Conservation (phyloP, 2,329 filamentous ascomycete species). For the Aspergillus aculeatinus region DNA sequence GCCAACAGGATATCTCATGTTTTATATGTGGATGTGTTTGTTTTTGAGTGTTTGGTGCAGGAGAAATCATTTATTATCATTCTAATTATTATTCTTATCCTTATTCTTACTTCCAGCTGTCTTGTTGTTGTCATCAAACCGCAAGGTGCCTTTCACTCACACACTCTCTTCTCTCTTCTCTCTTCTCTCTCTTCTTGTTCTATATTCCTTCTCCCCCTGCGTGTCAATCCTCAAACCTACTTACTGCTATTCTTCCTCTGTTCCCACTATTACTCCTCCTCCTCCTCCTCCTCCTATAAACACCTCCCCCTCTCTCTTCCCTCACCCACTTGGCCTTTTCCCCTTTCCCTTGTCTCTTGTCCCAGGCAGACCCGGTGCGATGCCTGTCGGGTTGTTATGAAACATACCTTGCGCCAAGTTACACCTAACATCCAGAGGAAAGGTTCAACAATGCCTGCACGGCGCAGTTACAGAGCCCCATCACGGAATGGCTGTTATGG, state of each 20-base stretch:
- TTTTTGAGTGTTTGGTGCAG: too few relatives aligned
- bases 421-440: not conserved
- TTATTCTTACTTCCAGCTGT: not conserved
- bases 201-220: not conserved
- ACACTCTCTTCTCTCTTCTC: not conserved
- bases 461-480: constrained; percentile 14
- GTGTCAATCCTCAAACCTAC: not conserved
- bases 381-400: not conserved
- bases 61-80: not conserved
- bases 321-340: not conserved
- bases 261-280: not conserved
- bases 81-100: too few relatives aligned
- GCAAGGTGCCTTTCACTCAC: not conserved
- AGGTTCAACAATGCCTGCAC: constrained; percentile 19
- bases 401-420: not conserved
- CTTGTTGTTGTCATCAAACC: not conserved
- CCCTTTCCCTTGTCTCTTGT: not conserved
- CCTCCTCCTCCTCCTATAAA: not conserved
- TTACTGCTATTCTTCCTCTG: not conserved
- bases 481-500: constrained; percentile 21
- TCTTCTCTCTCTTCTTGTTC: not conserved
- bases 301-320: not conserved
- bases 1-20: not conserved
- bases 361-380: not conserved
- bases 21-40: not conserved